A percentile compares a stretch with the other conserved stretches of the same genome.
Conservation (phyloP, 768 basidiomycete species). For the Suillus discolor region DNA sequence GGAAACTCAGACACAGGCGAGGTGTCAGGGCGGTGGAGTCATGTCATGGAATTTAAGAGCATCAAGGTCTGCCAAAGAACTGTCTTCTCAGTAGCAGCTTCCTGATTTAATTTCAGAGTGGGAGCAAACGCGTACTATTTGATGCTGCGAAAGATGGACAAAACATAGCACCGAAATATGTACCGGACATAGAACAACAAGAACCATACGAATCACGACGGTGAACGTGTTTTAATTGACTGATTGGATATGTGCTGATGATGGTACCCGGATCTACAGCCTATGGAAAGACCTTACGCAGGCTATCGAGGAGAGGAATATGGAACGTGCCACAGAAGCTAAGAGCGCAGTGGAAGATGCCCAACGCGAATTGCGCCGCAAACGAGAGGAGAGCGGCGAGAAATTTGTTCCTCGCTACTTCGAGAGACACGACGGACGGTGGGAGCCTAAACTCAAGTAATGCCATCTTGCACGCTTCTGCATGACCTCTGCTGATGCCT, state of each 20-base stretch:
- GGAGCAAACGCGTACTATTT: conserved; percentile 77
- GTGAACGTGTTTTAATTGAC: conserved; percentile 39
- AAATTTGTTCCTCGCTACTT: conserved; percentile 82
- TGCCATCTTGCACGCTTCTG: conserved; percentile 28
- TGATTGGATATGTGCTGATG: conserved; percentile 1
- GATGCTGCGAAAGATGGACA: conserved; percentile 79
- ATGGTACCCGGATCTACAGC: conserved; percentile 34
- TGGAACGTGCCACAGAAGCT: conserved; percentile 91
- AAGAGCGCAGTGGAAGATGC: conserved; percentile 91
- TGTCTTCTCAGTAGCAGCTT: conserved; percentile 1
- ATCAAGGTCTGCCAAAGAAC: conserved; percentile 49
- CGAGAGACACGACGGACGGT: conserved; percentile 71
- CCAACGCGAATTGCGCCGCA: conserved; percentile 79
- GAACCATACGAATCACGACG: conserved; percentile 89
- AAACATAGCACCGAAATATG: conserved; percentile 77
- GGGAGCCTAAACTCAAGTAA: conserved; percentile 79
- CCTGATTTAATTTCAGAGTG: conserved; percentile 44
- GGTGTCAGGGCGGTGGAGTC: conserved; percentile 88
- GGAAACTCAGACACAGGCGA: conserved; percentile 75
- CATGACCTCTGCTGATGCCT: conserved; percentile 9
- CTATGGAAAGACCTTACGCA: conserved; percentile 84
- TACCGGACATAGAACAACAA: conserved; percentile 85
- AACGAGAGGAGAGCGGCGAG: conserved; percentile 73
- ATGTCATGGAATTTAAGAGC: conserved; percentile 83
- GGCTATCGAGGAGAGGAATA: conserved; percentile 86